Conservation (phyloP, 169 alveolate genomes). For the Eimeria sp. region DNA sequence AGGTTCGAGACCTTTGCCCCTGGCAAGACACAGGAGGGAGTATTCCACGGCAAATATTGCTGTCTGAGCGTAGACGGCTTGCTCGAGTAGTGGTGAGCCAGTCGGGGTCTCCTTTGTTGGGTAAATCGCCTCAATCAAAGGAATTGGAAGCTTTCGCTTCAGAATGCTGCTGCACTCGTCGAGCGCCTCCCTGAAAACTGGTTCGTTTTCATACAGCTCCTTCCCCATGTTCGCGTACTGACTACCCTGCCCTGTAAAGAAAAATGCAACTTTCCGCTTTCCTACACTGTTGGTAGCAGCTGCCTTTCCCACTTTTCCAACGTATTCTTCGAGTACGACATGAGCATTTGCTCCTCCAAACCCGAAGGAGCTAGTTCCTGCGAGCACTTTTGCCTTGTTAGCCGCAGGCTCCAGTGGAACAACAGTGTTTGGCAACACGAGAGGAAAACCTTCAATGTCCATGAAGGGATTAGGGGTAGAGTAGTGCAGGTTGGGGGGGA, state of each 20-base stretch:
- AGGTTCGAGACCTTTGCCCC: conserved; percentile 86
- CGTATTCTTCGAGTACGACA: conserved; percentile 48
- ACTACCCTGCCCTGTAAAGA: conserved; percentile 87
- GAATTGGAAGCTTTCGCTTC: background rate
- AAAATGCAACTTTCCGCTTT: conserved; percentile 68
- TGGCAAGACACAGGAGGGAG: conserved; percentile 83
- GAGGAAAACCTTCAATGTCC: background rate
- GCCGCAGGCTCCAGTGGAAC: conserved; percentile 12
- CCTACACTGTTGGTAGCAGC: conserved; percentile 3
- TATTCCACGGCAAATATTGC: conserved; percentile 87
- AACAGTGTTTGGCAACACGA: conserved; percentile 70
- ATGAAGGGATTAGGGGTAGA: background rate
- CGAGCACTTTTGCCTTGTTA: background rate
- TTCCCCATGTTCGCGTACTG: background rate
- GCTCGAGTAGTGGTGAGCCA: background rate
- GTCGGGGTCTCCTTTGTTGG: background rate
- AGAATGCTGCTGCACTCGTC: background rate
- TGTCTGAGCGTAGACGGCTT: conserved; percentile 72
- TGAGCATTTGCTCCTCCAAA: conserved; percentile 89
- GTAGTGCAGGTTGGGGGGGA: background rate
- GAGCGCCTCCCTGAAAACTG: background rate
- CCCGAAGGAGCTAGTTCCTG: conserved; percentile 84
- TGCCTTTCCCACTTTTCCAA: background rate
- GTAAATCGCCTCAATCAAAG: background rate
- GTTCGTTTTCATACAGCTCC: background rate